Evolutionary conservation across 2,329 filamentous ascomycete genomes (phyloP), one percentile per base, ranked within the genome.

Genomic region (Epichloe uncinata): DNA sequence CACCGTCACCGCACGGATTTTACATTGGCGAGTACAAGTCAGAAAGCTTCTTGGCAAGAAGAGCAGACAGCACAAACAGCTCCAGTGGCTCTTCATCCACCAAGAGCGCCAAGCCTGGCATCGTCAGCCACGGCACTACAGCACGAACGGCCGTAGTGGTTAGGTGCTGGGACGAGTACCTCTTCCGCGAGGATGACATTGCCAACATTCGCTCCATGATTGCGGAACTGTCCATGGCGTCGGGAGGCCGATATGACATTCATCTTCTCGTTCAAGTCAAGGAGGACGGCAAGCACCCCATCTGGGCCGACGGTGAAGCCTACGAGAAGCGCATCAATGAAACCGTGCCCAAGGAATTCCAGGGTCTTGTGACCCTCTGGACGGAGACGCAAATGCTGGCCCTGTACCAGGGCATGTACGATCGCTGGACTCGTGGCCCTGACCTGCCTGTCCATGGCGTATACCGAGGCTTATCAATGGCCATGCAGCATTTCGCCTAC

Each of bases 401-500:
- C 51, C 77, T 95, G 58, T 98, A 97, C 66, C 85, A 93, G 48
- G 87, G 85, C 45, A 82, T 95, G 26, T 83, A 87, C 60, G 87
- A 94, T 54, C 79, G 85, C 43, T 89, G 82, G 66, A 69, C 71
- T 42, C 73, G 76, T 15, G 79, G 79, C 0, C 77, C 77, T 1
- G 74, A 85, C 47, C 74, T 94, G 50, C 85, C 87, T 1, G 81
- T 95, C 1, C 90, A 97, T 63, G 90, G 90, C 16, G 88, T 94
- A 8, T 97, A 97, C 68, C 85, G 93, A 48, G 90, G 87, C 49
- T 79, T 93, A 9, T 88, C 89, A 59, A 95, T 97, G 87, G 88
- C 90, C 0, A 82, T 97, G 71, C 90, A 96, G 61, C 86, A 91
- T 66, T 97, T 97, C 63, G 87, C 90, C 5, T 82, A 90, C 61